phyloP scores from a whole-genome alignment of 805 yeast species.

The Nakazawaea wyomingensis region DNA sequence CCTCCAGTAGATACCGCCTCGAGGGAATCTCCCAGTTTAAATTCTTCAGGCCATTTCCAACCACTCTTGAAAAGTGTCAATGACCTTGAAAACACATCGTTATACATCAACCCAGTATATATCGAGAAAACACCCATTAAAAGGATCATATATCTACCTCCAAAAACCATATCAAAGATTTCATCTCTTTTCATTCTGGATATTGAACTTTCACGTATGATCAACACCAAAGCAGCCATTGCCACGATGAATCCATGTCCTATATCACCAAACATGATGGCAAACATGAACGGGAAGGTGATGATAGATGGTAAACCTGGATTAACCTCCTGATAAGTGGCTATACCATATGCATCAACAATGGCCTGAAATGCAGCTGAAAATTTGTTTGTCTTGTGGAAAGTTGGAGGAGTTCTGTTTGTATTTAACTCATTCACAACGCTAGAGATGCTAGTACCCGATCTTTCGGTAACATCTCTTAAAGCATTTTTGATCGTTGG shows the following conservation, averaged over 20 bases:
- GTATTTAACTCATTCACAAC: conserved; percentile 62
- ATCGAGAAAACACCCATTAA: conserved; percentile 94
- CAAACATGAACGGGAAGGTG: conserved; percentile 98
- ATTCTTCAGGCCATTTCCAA: conserved; percentile 86
- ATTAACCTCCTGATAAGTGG: conserved; percentile 90
- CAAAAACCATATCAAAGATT: conserved; percentile 92
- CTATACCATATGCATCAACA: conserved; percentile 93
- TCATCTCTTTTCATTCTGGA: conserved; percentile 76
- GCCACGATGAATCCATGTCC: conserved; percentile 91
- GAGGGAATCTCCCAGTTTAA: conserved; percentile 52
- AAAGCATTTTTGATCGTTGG: conserved; percentile 60
- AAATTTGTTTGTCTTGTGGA: conserved; percentile 89
- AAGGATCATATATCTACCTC: conserved; percentile 85
- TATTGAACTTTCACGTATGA: conserved; percentile 68
- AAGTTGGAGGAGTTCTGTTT: conserved; percentile 88
- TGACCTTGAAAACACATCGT: conserved; percentile 88
- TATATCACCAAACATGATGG: conserved; percentile 97
- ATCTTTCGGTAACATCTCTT: conserved; percentile 54
- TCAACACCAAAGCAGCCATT: conserved; percentile 65
- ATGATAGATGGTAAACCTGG: conserved; percentile 93
- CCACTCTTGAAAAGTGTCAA: conserved; percentile 86
- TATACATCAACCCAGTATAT: conserved; percentile 91
- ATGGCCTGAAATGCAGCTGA: conserved; percentile 90
- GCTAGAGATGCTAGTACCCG: conserved; percentile 39
- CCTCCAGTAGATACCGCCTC: conserved; percentile 66